Base-by-base conservation (phyloP, 805 yeast species). In the Vanderwaltozyma yarrowii region DNA sequence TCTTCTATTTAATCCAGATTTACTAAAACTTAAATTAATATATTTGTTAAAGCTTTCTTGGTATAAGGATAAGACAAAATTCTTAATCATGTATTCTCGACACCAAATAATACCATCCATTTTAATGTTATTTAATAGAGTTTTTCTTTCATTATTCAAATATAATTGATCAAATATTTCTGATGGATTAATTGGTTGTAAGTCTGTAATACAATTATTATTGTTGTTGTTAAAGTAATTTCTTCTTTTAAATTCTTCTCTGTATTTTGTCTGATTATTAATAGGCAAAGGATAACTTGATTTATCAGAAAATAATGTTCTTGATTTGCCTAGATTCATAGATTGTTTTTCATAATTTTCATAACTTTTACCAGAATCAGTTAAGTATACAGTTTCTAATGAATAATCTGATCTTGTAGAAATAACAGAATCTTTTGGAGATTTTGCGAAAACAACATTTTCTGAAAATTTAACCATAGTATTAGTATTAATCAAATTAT, bases 71-170 rank as follows among this genome's bases (percentile, higher is more conserved):
- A 32, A 20, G 2, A 56, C 46, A 30, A 50, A 50, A 19, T 46
- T 41, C 36, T 50, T 51, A 9, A 58, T 46, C 53, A 56, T 54
- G 13, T 38, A 43, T 37, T 53, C 58, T 35, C 54, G 50, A 36
- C 59, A 54, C 62, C 62, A 58, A 16, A 54, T 53, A 17, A 47
- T 49, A 20, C 47, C 45, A 25, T 55, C 54, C 47, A 58, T 46
- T 11, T 42, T 44, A 13, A 56, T 30, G 18, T n/a, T 37, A 19
- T 32, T 31, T 13, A 51, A 37, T 8, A 38, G 11, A 26, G 33
- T 31, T 30, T 16, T 17, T 10, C 2, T 25, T n/a, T n/a, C 17
- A 14, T 36, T 29, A n/a, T 21, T 17, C 3, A 25, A 23, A 6
- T 30, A 23, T 11, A 36, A n/a, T 30, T 30, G 24, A 24, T 30